Percentiles rank a stretch among this genome's conserved stretches.
Conservation (phyloP, 148 eudicot species). For the Hydrangea macrophylla region DNA sequence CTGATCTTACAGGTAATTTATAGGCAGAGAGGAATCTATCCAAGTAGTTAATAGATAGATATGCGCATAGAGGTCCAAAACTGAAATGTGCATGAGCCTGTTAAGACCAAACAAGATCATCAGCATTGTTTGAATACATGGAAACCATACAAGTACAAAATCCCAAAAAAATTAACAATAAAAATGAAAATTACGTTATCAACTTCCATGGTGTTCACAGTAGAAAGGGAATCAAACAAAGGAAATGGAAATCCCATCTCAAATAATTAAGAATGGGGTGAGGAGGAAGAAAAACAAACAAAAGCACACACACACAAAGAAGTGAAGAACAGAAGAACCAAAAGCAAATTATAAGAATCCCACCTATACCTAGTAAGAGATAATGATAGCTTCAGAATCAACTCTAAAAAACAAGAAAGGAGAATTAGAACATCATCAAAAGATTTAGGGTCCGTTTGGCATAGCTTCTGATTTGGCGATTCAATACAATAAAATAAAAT, state of each 20-base stretch:
- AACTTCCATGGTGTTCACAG: neutral
- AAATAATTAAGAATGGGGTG: constrained; percentile 15
- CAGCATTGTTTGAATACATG: neutral
- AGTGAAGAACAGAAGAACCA: neutral
- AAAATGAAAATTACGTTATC: constrained; percentile 9
- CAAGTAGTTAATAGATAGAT: constrained; percentile 64
- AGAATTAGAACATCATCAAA: neutral
- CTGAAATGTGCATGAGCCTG: constrained; percentile 73
- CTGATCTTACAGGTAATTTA: constrained; percentile 59
- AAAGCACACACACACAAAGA: too few relatives aligned
- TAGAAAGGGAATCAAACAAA: constrained; percentile 10
- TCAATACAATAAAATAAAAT: too few relatives aligned
- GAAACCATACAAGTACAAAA: neutral
- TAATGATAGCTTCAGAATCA: neutral
- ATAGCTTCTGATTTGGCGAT: too few relatives aligned
- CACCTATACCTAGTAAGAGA: constrained; percentile 16
- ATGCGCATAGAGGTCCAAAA: constrained; percentile 69
- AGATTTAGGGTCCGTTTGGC: too few relatives aligned
- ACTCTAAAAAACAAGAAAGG: neutral
- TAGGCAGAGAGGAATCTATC: constrained; percentile 69
- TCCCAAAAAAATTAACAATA: neutral
- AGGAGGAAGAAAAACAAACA: neutral
- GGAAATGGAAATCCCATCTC: constrained; percentile 28
- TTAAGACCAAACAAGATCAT: constrained; percentile 18
- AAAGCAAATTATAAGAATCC: constrained; percentile 14